Evolutionary conservation across 371 early-diverging fungal species (phyloP).

Genomic region (Basidiobolus meristosporus): DNA sequence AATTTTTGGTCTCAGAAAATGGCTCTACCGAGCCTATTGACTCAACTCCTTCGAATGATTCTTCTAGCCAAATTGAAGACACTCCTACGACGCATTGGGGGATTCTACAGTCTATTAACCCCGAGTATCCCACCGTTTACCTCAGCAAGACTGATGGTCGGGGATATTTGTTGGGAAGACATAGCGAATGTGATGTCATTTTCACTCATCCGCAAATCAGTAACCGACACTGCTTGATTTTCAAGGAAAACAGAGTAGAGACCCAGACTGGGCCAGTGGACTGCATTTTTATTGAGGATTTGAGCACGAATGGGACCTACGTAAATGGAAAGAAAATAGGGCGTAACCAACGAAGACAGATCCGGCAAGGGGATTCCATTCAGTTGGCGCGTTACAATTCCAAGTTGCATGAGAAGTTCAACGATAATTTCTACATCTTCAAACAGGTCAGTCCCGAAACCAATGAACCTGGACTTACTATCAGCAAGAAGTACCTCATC

Average conservation of each 20-base stretch:
- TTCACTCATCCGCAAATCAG: conserved; percentile 25
- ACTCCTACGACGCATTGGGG: no score
- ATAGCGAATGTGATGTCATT: conserved; percentile 31
- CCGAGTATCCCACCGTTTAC: conserved; percentile 9
- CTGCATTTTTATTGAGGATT: conserved; percentile 10
- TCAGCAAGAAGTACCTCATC: conserved; percentile 17
- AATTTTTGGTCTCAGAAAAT: no score
- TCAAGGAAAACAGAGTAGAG: conserved; percentile 20
- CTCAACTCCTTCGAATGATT: no score
- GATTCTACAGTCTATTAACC: conserved; percentile 20
- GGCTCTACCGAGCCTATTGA: no score
- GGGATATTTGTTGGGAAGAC: conserved; percentile 49
- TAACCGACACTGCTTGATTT: conserved; percentile 55
- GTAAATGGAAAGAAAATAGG: conserved; percentile 36
- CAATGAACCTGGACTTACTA: no score
- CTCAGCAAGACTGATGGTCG: conserved; percentile 7
- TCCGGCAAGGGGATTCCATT: conserved; percentile 40
- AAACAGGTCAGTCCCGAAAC: no score
- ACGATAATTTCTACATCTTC: no score
- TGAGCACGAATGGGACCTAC: conserved; percentile 58
- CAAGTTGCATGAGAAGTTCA: no score
- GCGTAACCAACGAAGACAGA: conserved; percentile 19
- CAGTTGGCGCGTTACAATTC: conserved; percentile 33
- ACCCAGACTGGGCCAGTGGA: no score
- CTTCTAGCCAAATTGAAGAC: no score